A percentile compares a stretch with the other conserved stretches of the same genome.
These are phyloP conservation scores for Circinella minor DNA, from an alignment of 371 early-diverging fungal species.

Conservation along the genomic window DNA sequence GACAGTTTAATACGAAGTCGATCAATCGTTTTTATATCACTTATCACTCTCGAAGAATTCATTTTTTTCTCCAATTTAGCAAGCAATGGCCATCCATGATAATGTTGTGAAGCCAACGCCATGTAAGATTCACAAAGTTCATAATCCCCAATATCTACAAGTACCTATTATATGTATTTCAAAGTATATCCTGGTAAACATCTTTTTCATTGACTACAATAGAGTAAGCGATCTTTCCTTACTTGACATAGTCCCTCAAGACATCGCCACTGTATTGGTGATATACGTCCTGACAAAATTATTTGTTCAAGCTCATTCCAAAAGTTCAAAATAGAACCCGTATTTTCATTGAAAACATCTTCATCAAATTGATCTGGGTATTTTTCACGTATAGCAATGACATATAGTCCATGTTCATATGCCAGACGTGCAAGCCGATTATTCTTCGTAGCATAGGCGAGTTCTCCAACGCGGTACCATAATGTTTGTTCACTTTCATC, in stretches of 20 bases:
- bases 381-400: conserved; percentile 13
- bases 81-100: conserved; percentile 48
- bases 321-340: neutral
- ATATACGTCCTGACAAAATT: conserved; percentile 14
- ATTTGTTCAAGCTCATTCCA: conserved; percentile 13
- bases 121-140: conserved; percentile 48
- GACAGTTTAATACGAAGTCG: conserved; percentile 10
- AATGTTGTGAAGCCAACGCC: conserved; percentile 28
- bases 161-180: conserved; percentile 38
- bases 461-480: conserved; percentile 58
- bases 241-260: conserved; percentile 62
- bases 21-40: neutral
- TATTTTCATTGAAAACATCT: neutral
- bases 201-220: neutral
- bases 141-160: conserved; percentile 63
- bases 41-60: neutral
- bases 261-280: conserved; percentile 57
- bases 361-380: conserved; percentile 4
- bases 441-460: conserved; percentile 42
- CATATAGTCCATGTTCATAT: conserved; percentile 50
- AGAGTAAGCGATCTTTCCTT: conserved; percentile 6
- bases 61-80: conserved; percentile 21
- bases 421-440: conserved; percentile 57
- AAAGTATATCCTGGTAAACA: neutral
- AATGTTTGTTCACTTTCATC: conserved; percentile 60